A percentile compares a stretch with the other conserved stretches of the same genome.
phyloP scores from a whole-genome alignment of 2,329 filamentous ascomycete species.

The Zasmidium cellare region DNA sequence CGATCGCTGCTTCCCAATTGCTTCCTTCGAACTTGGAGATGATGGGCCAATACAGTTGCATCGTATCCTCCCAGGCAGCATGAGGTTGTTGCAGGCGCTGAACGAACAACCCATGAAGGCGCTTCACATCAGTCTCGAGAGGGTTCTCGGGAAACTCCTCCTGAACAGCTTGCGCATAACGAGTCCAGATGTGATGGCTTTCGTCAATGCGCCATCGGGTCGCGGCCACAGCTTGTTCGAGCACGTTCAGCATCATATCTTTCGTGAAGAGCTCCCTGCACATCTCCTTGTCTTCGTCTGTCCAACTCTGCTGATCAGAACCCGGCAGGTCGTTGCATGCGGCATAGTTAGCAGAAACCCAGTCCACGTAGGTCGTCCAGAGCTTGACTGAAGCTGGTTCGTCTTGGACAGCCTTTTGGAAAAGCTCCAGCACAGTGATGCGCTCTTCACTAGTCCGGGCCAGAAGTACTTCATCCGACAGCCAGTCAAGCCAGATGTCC shows the following conservation, averaged over 20 bases:
- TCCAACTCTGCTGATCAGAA: conserved; percentile 44
- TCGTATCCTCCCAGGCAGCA: conserved; percentile 71
- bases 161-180: conserved; percentile 68
- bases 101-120: conserved; percentile 68
- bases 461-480: conserved; percentile 68
- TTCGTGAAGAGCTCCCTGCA: conserved; percentile 72
- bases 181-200: conserved; percentile 77
- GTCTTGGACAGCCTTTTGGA: conserved; percentile 66
- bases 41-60: conserved; percentile 72
- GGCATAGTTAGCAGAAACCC: conserved; percentile 70
- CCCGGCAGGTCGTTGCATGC: conserved; percentile 62
- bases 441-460: conserved; percentile 65
- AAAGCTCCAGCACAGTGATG: conserved; percentile 70
- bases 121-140: conserved; percentile 59
- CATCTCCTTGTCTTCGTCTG: conserved; percentile 67
- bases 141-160: conserved; percentile 63
- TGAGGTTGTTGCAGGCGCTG: conserved; percentile 73
- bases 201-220: conserved; percentile 74
- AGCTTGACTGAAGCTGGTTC: conserved; percentile 73
- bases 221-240: conserved; percentile 69
- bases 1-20: conserved; percentile 73
- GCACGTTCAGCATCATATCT: conserved; percentile 65
- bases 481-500: conserved; percentile 73
- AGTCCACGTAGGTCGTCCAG: conserved; percentile 78
- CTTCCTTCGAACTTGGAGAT: conserved; percentile 65